Conservation (phyloP, 495 filamentous ascomycete genomes). For the Penicillium malachiteum region DNA sequence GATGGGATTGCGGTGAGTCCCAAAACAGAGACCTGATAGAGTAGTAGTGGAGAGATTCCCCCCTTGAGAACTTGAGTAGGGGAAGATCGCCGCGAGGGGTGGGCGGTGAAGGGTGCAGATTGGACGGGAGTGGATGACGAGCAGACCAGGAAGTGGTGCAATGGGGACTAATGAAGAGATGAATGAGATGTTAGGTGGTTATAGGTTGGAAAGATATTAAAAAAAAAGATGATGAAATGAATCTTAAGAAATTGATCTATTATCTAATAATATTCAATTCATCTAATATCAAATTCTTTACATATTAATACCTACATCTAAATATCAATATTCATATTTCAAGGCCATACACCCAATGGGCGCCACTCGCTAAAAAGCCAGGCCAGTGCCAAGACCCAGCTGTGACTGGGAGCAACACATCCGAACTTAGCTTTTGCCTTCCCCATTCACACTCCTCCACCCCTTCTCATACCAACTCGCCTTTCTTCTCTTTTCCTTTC, state of each 20-base stretch:
- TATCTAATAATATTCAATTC: no score
- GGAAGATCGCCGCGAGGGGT: conserved; percentile 21
- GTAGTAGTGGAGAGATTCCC: not conserved
- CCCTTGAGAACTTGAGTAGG: not conserved
- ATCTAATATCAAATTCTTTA: no score
- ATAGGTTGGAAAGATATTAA: not conserved
- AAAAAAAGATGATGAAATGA: not conserved
- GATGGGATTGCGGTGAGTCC: conserved; percentile 23
- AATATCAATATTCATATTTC: not conserved
- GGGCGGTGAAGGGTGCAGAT: conserved; percentile 20
- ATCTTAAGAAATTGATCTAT: no score
- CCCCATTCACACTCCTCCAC: conserved; percentile 30
- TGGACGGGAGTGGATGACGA: conserved; percentile 22
- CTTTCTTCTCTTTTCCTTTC: conserved; percentile 15
- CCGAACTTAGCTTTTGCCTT: conserved; percentile 34
- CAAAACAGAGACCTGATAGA: not conserved
- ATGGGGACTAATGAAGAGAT: not conserved
- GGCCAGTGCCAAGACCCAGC: conserved; percentile 29
- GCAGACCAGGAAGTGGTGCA: conserved; percentile 12
- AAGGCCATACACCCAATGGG: conserved; percentile 19
- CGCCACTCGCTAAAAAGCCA: conserved; percentile 39
- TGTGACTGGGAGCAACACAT: conserved; percentile 32
- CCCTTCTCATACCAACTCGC: conserved; percentile 29
- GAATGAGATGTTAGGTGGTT: not conserved
- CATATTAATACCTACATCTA: not conserved